Evolutionary conservation across 2,329 filamentous ascomycete species (phyloP).

Genomic region (Nemania diffusa): DNA sequence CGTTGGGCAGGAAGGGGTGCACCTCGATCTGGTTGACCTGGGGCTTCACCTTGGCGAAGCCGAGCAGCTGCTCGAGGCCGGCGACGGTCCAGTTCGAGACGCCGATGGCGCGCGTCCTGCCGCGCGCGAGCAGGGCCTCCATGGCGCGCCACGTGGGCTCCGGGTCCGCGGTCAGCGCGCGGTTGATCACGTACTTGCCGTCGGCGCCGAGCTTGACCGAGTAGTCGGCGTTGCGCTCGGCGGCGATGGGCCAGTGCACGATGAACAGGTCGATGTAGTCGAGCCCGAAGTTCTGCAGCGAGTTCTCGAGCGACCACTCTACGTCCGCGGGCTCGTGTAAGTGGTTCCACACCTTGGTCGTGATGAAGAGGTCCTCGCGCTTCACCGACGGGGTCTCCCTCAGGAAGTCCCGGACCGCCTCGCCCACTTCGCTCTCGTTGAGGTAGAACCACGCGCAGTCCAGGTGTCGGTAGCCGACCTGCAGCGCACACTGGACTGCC

Average conservation of each 20-base stretch:
- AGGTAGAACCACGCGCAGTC: slow-evolving; percentile 76
- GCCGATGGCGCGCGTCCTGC: slow-evolving; percentile 54
- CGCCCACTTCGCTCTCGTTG: slow-evolving; percentile 72
- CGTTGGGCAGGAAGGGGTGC: slow-evolving; percentile 59
- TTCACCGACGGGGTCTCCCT: slow-evolving; percentile 57
- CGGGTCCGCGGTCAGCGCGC: slow-evolving; percentile 73
- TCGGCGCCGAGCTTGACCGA: slow-evolving; percentile 57
- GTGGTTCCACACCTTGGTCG: slow-evolving; percentile 76
- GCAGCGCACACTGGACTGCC: slow-evolving; percentile 72
- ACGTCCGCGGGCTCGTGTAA: slow-evolving; percentile 72
- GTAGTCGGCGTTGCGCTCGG: slow-evolving; percentile 56
- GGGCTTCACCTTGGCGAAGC: slow-evolving; percentile 53
- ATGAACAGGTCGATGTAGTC: slow-evolving; percentile 69
- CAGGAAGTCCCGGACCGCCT: slow-evolving; percentile 62
- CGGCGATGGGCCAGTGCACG: slow-evolving; percentile 64
- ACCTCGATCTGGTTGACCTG: slow-evolving; percentile 60
- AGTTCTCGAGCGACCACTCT: slow-evolving; percentile 62
- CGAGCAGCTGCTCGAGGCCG: slow-evolving; percentile 54
- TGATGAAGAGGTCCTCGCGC: slow-evolving; percentile 66
- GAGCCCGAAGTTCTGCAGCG: slow-evolving; percentile 62
- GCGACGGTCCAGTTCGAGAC: slow-evolving; percentile 59
- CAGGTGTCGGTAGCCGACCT: slow-evolving; percentile 72
- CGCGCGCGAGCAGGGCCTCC: slow-evolving; percentile 56
- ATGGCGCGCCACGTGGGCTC: slow-evolving; percentile 71
- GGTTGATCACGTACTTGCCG: slow-evolving; percentile 61